Percentiles rank a stretch among this genome's conserved stretches.
Conservation (phyloP, 768 basidiomycete species). For the Boletus coccyginus region DNA sequence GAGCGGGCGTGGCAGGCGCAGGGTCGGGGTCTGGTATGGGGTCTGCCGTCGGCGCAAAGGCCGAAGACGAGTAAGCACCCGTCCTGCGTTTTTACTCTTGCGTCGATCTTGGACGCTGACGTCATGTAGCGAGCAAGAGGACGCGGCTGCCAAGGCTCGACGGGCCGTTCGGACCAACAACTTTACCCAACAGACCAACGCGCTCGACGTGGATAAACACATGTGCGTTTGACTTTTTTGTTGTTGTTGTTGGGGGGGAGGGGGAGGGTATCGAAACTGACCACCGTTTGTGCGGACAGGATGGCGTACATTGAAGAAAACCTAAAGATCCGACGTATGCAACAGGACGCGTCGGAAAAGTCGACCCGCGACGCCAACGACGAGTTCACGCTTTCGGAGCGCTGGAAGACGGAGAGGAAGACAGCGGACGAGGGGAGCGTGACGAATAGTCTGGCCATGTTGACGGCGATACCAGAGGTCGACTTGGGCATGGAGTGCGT, state of each 20-base stretch:
- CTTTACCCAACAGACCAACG: conserved; percentile 97
- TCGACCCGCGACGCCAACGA: conserved; percentile 57
- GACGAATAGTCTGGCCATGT: conserved; percentile 90
- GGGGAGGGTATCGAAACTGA: background rate
- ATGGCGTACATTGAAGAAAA: conserved; percentile 98
- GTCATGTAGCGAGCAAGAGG: conserved; percentile 51
- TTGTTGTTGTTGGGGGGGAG: background rate
- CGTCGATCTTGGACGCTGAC: no score
- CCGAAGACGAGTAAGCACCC: conserved; percentile 47
- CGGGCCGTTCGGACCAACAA: conserved; percentile 81
- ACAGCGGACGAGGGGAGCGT: conserved; percentile 86
- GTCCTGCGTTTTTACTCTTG: background rate
- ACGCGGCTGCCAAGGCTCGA: conserved; percentile 68
- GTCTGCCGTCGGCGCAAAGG: conserved; percentile 25
- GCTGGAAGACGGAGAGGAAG: conserved; percentile 57
- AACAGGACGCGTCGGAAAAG: conserved; percentile 45
- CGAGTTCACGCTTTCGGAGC: conserved; percentile 69
- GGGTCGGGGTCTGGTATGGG: no score
- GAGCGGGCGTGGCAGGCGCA: conserved; percentile 26
- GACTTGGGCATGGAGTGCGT: conserved; percentile 98
- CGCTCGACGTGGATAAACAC: conserved; percentile 95
- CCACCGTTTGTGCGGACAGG: conserved; percentile 36
- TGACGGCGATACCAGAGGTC: conserved; percentile 97
- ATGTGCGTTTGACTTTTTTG: conserved; percentile 53
- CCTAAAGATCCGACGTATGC: conserved; percentile 67